Base-by-base conservation (phyloP, 2,329 filamentous ascomycete species). In the Xylaria multiplex region DNA sequence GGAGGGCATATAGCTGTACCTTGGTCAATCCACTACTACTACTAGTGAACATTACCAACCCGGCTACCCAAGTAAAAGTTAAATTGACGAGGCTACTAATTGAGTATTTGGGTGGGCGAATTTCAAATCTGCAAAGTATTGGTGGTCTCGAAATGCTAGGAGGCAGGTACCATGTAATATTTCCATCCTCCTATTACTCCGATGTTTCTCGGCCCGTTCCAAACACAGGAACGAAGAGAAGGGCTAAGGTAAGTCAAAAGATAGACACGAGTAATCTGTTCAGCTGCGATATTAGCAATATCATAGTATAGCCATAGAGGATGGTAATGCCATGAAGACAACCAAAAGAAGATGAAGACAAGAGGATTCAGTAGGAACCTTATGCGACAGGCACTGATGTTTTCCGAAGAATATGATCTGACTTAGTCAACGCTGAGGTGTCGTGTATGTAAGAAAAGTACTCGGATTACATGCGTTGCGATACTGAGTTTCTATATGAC, bases 361-460 rank as follows among this genome's bases (percentile, higher is more conserved):
- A 19, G 56, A 60, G 52, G 62, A 65, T 65, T 65, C 52, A 45
- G 48, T 45, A 19, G 52, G 50, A 56, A 35, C 27, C n/a, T 57
- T 42, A 65, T 65, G 58, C 52, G 19, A 54, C 46, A 19, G 62
- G 11, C 30, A 49, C 8, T 19, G 27, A 40, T 45, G 62, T 24
- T 42, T 48, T 42, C 32, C 32, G n/a, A 43, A 30, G 27, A n/a
- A 53, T n/a, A 64, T 62, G 53, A 62, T 58, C 46, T 49, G 48
- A 65, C 52, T 43, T 19, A 54, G 19, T 40, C 19, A 46, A 48
- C 42, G 19, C 55, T 37, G n/a, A 60, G 6, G 37, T 52, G 30
- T 40, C 19, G 27, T 42, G 22, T 53, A 14, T 48, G 42, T 27
- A 45, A 57, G 48, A 48, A 27, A 27, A 22, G 40, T 27, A 27